Evolutionary conservation across 1,139 yeast species (phyloP).

Genomic region (Hyphopichia wangnamkhiaoensis): DNA sequence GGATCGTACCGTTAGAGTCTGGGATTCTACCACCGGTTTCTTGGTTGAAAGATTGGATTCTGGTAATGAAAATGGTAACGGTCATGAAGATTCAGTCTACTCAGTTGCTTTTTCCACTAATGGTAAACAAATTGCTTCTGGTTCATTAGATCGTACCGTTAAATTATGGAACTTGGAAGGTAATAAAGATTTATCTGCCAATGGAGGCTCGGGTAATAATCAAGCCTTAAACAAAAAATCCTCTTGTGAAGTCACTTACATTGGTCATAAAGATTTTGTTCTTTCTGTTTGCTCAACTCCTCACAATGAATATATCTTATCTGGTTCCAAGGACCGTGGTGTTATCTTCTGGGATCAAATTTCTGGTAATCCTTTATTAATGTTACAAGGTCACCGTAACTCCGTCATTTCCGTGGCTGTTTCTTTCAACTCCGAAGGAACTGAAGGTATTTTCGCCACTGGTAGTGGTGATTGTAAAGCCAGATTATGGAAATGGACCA

Average conservation of each 20-base stretch:
- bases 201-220: slow-evolving; percentile 20
- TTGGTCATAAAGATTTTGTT: slow-evolving; percentile 96
- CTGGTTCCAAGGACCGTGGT: slow-evolving; percentile 97
- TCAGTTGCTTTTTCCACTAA: slow-evolving; percentile 91
- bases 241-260: slow-evolving; percentile 87
- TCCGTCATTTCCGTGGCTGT: slow-evolving; percentile 95
- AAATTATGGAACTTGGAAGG: slow-evolving; percentile 89
- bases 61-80: slow-evolving; percentile 83
- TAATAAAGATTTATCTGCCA: slow-evolving; percentile 45
- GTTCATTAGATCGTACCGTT: slow-evolving; percentile 93
- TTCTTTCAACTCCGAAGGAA: slow-evolving; percentile 68
- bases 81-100: slow-evolving; percentile 95
- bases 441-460: slow-evolving; percentile 85
- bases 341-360: slow-evolving; percentile 96
- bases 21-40: slow-evolving; percentile 95
- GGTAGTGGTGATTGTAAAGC: slow-evolving; percentile 99
- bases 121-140: slow-evolving; percentile 91
- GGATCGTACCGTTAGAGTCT: slow-evolving; percentile 92
- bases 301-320: slow-evolving; percentile 84
- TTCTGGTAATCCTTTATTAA: slow-evolving; percentile 88
- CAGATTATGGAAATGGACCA: slow-evolving; percentile 84
- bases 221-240: slow-evolving; percentile 35
- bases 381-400: slow-evolving; percentile 97
- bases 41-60: slow-evolving; percentile 91
- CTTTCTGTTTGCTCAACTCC: slow-evolving; percentile 94